Evolutionary conservation across 2,329 filamentous ascomycete genomes (phyloP).

Genomic region (Monosporascus cannonballus): DNA sequence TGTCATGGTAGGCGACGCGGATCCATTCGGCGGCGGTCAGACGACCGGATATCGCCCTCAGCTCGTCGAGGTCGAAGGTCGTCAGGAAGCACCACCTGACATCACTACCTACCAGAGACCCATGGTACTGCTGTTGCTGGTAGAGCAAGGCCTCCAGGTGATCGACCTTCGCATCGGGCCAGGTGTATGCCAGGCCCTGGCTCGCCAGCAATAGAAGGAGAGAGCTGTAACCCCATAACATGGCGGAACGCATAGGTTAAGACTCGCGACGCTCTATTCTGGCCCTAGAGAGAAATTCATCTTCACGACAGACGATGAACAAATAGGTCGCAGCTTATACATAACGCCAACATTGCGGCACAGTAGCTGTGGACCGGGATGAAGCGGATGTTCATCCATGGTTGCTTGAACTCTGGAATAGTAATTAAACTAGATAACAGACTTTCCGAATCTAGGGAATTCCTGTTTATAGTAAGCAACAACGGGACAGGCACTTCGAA

Average conservation of each 20-base stretch:
- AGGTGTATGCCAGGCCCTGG: background rate
- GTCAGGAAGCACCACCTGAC: background rate
- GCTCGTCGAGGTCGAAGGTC: background rate
- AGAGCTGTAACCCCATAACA: background rate
- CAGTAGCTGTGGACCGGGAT: background rate
- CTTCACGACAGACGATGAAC: background rate
- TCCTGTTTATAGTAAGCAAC: background rate
- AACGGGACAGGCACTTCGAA: background rate
- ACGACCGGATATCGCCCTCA: conserved; percentile 11
- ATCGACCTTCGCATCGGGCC: background rate
- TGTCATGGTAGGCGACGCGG: conserved; percentile 23
- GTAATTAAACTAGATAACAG: background rate
- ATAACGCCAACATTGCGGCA: background rate
- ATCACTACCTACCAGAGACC: background rate
- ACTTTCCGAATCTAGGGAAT: background rate
- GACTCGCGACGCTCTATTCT: background rate
- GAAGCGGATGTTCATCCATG: too few relatives aligned
- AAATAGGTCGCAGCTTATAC: background rate
- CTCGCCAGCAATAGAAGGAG: background rate
- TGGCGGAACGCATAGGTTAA: background rate
- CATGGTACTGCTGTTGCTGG: background rate
- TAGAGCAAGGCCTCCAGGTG: background rate
- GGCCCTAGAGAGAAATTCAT: background rate
- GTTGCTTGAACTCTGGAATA: too few relatives aligned
- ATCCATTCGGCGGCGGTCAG: conserved; percentile 23